Percentiles rank a stretch among this genome's conserved stretches.
These are phyloP conservation scores for Kodamaea laetipori DNA, from an alignment of 805 yeast species.

Conservation along the genomic window DNA sequence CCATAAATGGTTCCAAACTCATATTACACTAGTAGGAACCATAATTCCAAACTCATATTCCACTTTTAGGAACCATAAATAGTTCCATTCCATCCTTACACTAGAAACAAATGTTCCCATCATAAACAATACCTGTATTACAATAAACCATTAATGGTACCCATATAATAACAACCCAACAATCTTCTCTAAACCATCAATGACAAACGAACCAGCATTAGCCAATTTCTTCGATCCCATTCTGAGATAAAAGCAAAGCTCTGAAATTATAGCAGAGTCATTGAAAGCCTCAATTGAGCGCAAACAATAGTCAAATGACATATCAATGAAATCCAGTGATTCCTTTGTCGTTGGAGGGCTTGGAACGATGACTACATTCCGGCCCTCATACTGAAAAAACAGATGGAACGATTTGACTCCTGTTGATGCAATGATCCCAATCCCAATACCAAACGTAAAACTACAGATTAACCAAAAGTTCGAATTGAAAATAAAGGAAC, in stretches of 20 bases:
- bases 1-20: too few relatives aligned
- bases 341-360: not conserved
- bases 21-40: too few relatives aligned
- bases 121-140: too few relatives aligned
- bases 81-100: too few relatives aligned
- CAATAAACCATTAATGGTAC: not conserved
- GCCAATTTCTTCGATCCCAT: constrained; percentile 6
- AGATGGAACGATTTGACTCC: not conserved
- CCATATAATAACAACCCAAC: constrained; percentile 10
- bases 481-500: constrained; percentile 2
- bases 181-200: constrained; percentile 11
- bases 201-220: constrained; percentile 2
- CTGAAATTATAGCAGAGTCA: constrained; percentile 2
- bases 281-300: constrained; percentile 2
- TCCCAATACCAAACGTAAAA: constrained; percentile 40
- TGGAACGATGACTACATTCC: not conserved
- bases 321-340: constrained; percentile 7
- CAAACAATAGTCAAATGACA: not conserved
- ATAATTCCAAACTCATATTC: too few relatives aligned
- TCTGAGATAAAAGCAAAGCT: constrained; percentile 1
- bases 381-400: not conserved
- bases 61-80: too few relatives aligned
- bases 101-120: too few relatives aligned
- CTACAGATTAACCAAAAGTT: constrained; percentile 31
- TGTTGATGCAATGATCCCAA: constrained; percentile 25